These are phyloP conservation scores for Pichia sp. DNA, from an alignment of 1,139 yeast species.

Conservation along the genomic window DNA sequence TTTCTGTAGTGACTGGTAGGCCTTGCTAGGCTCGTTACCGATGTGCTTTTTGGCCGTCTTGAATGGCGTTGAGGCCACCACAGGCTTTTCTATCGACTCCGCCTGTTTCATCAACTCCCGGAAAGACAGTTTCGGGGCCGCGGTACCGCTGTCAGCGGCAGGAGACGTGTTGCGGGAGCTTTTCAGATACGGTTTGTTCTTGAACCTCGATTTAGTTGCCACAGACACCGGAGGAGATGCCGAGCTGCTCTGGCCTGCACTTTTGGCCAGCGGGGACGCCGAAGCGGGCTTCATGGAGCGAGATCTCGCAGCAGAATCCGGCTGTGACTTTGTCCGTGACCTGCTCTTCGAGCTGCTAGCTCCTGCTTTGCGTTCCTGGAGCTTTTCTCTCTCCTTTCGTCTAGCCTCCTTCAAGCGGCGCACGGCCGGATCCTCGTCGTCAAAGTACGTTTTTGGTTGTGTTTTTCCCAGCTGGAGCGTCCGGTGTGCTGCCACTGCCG, in stretches of 20 bases:
- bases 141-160: conserved; percentile 13
- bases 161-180: background rate
- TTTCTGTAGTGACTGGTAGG: conserved; percentile 18
- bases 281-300: background rate
- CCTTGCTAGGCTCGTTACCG: conserved; percentile 16
- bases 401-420: conserved; percentile 63
- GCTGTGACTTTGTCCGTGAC: conserved; percentile 1
- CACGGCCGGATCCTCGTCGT: conserved; percentile 49
- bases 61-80: conserved; percentile 25
- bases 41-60: conserved; percentile 19
- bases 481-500: no score
- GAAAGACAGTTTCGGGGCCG: conserved; percentile 52
- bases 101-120: conserved; percentile 71
- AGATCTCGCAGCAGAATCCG: background rate
- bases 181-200: conserved; percentile 9
- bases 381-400: conserved; percentile 48
- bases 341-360: conserved; percentile 7
- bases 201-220: conserved; percentile 14
- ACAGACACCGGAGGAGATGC: conserved; percentile 18
- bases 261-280: background rate
- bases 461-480: no score
- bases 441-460: background rate
- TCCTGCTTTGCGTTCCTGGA: conserved; percentile 11
- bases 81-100: conserved; percentile 41
- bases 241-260: background rate